Evolutionary conservation across 2,329 filamentous ascomycete genomes (phyloP).

Genomic region (Fusarium burgessii): DNA sequence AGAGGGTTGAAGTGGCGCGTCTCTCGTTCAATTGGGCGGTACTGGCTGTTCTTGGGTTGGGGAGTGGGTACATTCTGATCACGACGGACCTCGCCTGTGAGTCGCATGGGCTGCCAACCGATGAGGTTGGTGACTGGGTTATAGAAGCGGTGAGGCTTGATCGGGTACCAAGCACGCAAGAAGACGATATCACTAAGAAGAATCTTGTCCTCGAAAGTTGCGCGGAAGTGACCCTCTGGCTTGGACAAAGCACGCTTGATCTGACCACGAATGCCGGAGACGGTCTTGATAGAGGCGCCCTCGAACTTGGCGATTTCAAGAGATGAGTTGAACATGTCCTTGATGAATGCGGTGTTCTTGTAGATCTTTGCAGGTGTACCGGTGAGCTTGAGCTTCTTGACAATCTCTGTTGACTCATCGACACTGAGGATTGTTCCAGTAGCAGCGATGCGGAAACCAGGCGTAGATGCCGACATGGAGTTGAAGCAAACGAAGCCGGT

Average conservation of each 20-base stretch:
- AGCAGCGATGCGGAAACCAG: constrained; percentile 93
- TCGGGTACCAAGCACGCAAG: constrained; percentile 94
- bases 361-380: constrained; percentile 97
- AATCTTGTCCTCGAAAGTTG: constrained; percentile 98
- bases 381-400: constrained; percentile 98
- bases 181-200: constrained; percentile 97
- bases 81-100: constrained; percentile 90
- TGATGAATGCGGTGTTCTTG: constrained; percentile 99
- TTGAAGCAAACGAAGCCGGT: constrained; percentile 96
- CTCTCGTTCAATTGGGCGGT: constrained; percentile 75
- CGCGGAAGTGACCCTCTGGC: constrained; percentile 94
- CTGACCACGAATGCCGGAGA: constrained; percentile 94
- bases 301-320: constrained; percentile 99
- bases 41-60: constrained; percentile 84
- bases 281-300: constrained; percentile 93
- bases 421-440: constrained; percentile 94
- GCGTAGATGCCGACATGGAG: constrained; percentile 83
- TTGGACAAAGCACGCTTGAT: constrained; percentile 96
- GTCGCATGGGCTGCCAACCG: constrained; percentile 92
- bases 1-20: constrained; percentile 83
- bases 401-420: constrained; percentile 95
- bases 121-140: constrained; percentile 95
- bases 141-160: constrained; percentile 96
- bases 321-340: constrained; percentile 95
- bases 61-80: constrained; percentile 82